Conservation (phyloP, 1,284 basidiomycete species). For the Irpex rosettiformis region DNA sequence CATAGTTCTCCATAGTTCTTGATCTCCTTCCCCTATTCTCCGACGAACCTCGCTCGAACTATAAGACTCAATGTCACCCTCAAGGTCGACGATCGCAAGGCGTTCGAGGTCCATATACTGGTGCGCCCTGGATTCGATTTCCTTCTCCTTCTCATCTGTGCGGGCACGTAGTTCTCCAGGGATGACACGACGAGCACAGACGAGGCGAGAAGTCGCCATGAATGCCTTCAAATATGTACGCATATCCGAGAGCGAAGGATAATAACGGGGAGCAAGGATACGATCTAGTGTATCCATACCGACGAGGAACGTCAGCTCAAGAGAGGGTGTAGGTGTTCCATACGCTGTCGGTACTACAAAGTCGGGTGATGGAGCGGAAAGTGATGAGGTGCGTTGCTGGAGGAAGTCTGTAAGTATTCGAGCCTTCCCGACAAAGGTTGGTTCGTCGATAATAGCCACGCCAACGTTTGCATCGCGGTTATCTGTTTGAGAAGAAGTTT, state of each 20-base stretch:
- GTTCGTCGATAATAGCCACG: slow-evolving; percentile 82
- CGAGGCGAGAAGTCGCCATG: slow-evolving; percentile 61
- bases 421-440: slow-evolving; percentile 88
- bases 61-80: slow-evolving; percentile 49
- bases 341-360: not conserved
- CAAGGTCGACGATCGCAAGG: slow-evolving; percentile 61
- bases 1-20: slow-evolving; percentile 34
- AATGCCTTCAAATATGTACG: slow-evolving; percentile 52
- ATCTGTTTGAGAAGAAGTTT: slow-evolving; percentile 1
- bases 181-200: slow-evolving; percentile 63
- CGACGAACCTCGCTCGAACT: slow-evolving; percentile 76
- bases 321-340: no score
- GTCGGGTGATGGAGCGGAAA: slow-evolving; percentile 12
- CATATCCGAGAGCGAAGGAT: slow-evolving; percentile 57
- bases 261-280: slow-evolving; percentile 81
- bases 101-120: slow-evolving; percentile 51
- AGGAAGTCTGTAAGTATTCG: slow-evolving; percentile 55
- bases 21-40: slow-evolving; percentile 36
- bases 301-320: slow-evolving; percentile 33
- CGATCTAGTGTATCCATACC: slow-evolving; percentile 90
- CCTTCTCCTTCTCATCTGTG: slow-evolving; percentile 30
- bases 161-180: slow-evolving; percentile 9
- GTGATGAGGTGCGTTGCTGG: slow-evolving; percentile 31
- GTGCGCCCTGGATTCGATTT: slow-evolving; percentile 33
- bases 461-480: slow-evolving; percentile 51